Evolutionary conservation across 2,329 filamentous ascomycete species (phyloP).

Genomic region (Botryotinia calthae): DNA sequence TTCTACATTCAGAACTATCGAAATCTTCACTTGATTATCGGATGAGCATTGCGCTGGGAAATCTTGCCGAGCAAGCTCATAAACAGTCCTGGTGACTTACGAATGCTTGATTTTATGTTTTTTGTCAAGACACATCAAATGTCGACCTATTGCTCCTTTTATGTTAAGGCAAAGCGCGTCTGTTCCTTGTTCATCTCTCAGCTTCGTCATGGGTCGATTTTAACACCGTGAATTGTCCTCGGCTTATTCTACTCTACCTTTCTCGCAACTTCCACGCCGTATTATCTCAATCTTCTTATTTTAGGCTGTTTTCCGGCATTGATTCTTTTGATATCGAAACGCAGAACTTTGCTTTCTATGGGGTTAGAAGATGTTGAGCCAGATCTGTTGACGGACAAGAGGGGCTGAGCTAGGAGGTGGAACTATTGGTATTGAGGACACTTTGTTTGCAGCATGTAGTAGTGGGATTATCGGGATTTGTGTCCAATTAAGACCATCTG

Average conservation of each 20-base stretch:
- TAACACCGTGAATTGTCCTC: background rate
- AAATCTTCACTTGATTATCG: background rate
- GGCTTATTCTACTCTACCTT: background rate
- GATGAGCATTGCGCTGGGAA: background rate
- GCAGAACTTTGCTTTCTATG: background rate
- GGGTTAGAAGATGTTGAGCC: background rate
- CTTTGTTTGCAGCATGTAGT: too few relatives aligned
- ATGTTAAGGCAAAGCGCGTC: background rate
- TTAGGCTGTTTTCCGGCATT: background rate
- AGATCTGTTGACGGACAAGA: background rate
- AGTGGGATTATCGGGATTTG: too few relatives aligned
- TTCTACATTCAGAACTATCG: background rate
- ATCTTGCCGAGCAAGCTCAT: background rate
- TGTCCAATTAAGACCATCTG: too few relatives aligned
- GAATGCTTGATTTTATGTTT: background rate
- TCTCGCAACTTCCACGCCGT: background rate
- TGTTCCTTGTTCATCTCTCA: background rate
- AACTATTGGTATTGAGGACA: too few relatives aligned
- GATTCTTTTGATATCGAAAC: background rate
- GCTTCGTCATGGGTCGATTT: background rate
- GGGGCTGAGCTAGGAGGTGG: fast-evolving
- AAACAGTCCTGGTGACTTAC: background rate
- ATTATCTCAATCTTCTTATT: background rate
- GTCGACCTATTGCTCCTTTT: background rate
- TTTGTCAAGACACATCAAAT: background rate